These are phyloP conservation scores for Morella rubra DNA, from an alignment of 306 rosid genomes.

Conservation along the genomic window DNA sequence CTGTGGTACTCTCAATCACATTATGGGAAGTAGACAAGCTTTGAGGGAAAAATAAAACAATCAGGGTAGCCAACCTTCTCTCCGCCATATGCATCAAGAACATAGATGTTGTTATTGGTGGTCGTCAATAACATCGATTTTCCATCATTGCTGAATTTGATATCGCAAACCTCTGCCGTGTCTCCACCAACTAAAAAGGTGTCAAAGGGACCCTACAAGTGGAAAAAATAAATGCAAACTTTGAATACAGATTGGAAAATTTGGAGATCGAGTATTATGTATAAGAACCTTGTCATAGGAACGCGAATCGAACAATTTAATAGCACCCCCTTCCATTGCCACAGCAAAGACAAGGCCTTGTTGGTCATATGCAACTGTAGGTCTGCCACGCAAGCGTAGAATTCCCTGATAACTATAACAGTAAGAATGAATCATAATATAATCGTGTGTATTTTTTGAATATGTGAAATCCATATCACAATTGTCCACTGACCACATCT, in stretches of 20 bases:
- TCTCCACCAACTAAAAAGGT: slow-evolving; percentile 98
- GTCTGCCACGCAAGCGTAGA: slow-evolving; percentile 86
- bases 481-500: background rate
- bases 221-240: slow-evolving; percentile 31
- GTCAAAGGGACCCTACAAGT: slow-evolving; percentile 88
- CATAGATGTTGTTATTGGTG: slow-evolving; percentile 75
- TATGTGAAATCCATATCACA: background rate
- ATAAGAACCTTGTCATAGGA: slow-evolving; percentile 86
- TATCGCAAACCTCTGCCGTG: slow-evolving; percentile 93
- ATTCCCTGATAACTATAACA: slow-evolving; percentile 72
- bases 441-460: background rate
- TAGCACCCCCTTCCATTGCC: slow-evolving; percentile 99
- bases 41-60: background rate
- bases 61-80: slow-evolving; percentile 63
- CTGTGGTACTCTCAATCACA: background rate
- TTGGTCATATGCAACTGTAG: slow-evolving; percentile 96
- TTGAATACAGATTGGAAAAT: slow-evolving; percentile 19
- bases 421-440: slow-evolving; percentile 49
- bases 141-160: slow-evolving; percentile 95
- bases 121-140: slow-evolving; percentile 97
- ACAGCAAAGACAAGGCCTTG: slow-evolving; percentile 99
- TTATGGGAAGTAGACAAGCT: background rate
- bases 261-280: slow-evolving; percentile 14
- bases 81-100: slow-evolving; percentile 95
- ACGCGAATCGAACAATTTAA: slow-evolving; percentile 92